Base-by-base conservation (phyloP, 108 stramenopile genomes). In the Mayamaea pseudoterrestris region DNA sequence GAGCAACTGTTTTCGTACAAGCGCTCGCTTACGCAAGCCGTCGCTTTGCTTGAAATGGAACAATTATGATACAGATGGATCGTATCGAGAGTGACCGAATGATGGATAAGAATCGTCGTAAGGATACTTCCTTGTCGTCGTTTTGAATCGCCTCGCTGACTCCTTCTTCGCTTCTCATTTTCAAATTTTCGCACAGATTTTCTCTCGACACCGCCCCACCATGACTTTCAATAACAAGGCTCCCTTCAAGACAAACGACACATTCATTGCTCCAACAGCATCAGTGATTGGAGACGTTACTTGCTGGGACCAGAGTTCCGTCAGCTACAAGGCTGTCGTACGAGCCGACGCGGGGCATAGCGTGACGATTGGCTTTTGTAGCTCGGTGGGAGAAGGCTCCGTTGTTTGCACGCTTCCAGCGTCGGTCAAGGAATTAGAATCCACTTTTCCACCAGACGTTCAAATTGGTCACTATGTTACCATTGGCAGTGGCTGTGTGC, bases 281-380 rank as follows among this genome's bases (percentile, higher is more conserved):
- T 87, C 89, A n/a, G 80, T 98, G 31, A 87, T 98, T 55, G 98
- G 98, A 14, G 80, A 96, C 48, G 98, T 98, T 13, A 83, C 84
- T 30, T 84, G 93, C 54, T 94, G 93, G 73, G 83, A 85, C 39
- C 82, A 90, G 60, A 89, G 93, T 23, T 83, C 85, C 18, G 93
- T 98, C 21, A 94, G 94, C 95, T 97, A 98, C 71, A 90, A 90
- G 35, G 84, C 95, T 27, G 94, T 96, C 5, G 77, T 97, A 28
- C 77, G 94, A 20, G 98, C 94, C 25, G 94, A 95, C 58, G 60
- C 69, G 21, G 71, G 60, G 1, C 80, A 82, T 56, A 60, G 66
- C 53, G 86, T 95, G 37, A 78, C 71, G 32, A 84, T 95, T 46
- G 94, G 91, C 3, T 80, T 76, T 42, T 60, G 52, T 14, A 76